phyloP scores from a whole-genome alignment of 768 basidiomycete species.

The Podaxis mareebaensis region DNA sequence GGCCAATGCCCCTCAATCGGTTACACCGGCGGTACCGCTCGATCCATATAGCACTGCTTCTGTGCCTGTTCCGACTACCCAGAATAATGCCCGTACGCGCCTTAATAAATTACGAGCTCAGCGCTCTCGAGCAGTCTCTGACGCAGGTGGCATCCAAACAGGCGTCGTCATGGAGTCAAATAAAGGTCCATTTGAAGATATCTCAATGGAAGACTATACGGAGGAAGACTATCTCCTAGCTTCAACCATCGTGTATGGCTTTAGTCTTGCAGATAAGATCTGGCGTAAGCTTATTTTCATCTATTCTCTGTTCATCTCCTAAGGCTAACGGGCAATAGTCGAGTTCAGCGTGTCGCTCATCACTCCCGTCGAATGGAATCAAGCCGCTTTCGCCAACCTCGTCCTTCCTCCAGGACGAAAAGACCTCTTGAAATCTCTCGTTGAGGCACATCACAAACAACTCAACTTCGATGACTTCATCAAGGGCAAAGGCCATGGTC shows the following conservation, averaged over 20 bases:
- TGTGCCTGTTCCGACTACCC: not conserved
- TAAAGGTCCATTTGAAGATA: conserved; percentile 22
- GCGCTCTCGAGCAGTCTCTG: not conserved
- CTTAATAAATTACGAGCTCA: too few relatives aligned
- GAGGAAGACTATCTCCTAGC: conserved; percentile 58
- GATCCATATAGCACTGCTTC: conserved; percentile 27
- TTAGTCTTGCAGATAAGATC: conserved; percentile 58
- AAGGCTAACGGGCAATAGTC: conserved; percentile 34
- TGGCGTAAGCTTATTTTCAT: conserved; percentile 46
- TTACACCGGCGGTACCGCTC: not conserved
- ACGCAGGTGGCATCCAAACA: not conserved
- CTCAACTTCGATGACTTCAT: conserved; percentile 61
- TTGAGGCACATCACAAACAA: conserved; percentile 57
- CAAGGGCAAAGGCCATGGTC: conserved; percentile 63
- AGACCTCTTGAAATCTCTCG: conserved; percentile 52
- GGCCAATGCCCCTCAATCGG: not conserved
- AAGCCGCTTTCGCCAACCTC: conserved; percentile 58
- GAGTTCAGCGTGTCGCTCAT: conserved; percentile 62
- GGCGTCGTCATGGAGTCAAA: conserved; percentile 19
- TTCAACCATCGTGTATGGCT: conserved; percentile 59
- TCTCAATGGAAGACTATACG: conserved; percentile 36
- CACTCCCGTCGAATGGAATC: conserved; percentile 53
- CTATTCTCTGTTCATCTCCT: not conserved
- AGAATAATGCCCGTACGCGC: too few relatives aligned
- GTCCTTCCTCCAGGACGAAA: conserved; percentile 57